Percentiles rank a stretch among this genome's conserved stretches.
These are phyloP conservation scores for Populus hybrid DNA, from an alignment of 441 rosid genomes.

Conservation along the genomic window DNA sequence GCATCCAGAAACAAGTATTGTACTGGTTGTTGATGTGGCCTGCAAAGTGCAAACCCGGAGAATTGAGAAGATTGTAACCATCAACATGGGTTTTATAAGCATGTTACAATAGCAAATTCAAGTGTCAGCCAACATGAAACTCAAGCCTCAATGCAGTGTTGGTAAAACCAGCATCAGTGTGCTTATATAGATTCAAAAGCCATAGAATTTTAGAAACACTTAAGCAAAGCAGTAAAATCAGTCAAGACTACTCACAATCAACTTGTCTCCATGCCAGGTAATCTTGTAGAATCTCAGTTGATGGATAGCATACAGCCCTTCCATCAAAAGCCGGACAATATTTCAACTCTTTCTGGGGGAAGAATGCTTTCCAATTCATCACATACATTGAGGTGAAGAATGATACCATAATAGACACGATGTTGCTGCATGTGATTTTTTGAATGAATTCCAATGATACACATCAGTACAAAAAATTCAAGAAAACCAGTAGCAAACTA, in stretches of 20 bases:
- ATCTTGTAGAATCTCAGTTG: slow-evolving; percentile 68
- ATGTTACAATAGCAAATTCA: neutral
- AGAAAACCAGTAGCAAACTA: neutral
- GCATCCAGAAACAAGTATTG: neutral
- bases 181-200: neutral
- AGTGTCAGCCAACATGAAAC: neutral
- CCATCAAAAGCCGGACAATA: slow-evolving; percentile 89
- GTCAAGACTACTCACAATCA: slow-evolving; percentile 69
- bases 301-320: slow-evolving; percentile 90
- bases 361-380: slow-evolving; percentile 69
- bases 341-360: slow-evolving; percentile 61
- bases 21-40: slow-evolving; percentile 94
- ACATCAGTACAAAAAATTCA: neutral
- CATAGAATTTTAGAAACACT: neutral
- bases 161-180: neutral
- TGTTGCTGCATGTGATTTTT: slow-evolving; percentile 40
- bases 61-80: neutral
- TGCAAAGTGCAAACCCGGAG: slow-evolving; percentile 26
- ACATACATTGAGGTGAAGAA: slow-evolving; percentile 76
- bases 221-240: neutral
- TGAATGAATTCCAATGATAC: slow-evolving; percentile 1
- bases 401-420: slow-evolving; percentile 65
- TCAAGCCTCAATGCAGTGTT: neutral
- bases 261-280: slow-evolving; percentile 98
- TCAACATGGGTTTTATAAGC: neutral